These are phyloP conservation scores for Cladosporium sp. DNA, from an alignment of 2,329 filamentous ascomycete genomes.

Conservation along the genomic window DNA sequence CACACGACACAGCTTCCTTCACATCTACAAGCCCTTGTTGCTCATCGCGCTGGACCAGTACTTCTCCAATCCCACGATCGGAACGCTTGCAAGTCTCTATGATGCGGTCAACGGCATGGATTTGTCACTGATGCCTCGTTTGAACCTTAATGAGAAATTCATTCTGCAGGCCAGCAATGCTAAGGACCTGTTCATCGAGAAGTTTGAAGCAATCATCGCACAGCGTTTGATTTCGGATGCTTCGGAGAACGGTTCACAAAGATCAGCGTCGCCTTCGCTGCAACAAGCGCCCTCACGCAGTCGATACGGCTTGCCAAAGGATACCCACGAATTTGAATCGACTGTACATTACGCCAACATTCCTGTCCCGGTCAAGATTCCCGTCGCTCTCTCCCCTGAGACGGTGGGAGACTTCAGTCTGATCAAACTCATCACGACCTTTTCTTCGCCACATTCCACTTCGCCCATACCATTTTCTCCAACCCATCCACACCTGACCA, in stretches of 20 bases:
- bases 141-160: conserved; percentile 77
- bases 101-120: conserved; percentile 96
- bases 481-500: conserved; percentile 87
- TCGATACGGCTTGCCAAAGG: conserved; percentile 73
- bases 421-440: conserved; percentile 94
- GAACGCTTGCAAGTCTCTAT: conserved; percentile 84
- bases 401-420: conserved; percentile 97
- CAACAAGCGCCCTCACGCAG: conserved; percentile 26
- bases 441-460: conserved; percentile 76
- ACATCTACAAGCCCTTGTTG: conserved; percentile 96
- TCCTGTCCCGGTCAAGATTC: conserved; percentile 93
- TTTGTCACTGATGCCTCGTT: conserved; percentile 80
- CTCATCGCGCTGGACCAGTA: conserved; percentile 92
- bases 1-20: conserved; percentile 91
- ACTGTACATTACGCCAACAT: conserved; percentile 95
- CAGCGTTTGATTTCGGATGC: conserved; percentile 65
- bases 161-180: conserved; percentile 87
- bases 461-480: conserved; percentile 73
- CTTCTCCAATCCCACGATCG: conserved; percentile 83
- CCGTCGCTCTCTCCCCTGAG: conserved; percentile 87
- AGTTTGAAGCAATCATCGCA: conserved; percentile 91
- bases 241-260: conserved; percentile 21
- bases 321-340: conserved; percentile 97
- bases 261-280: conserved; percentile 15
- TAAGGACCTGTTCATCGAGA: conserved; percentile 95